phyloP scores from a whole-genome alignment of 495 filamentous ascomycete genomes.

The Hypoxylon fragiforme region DNA sequence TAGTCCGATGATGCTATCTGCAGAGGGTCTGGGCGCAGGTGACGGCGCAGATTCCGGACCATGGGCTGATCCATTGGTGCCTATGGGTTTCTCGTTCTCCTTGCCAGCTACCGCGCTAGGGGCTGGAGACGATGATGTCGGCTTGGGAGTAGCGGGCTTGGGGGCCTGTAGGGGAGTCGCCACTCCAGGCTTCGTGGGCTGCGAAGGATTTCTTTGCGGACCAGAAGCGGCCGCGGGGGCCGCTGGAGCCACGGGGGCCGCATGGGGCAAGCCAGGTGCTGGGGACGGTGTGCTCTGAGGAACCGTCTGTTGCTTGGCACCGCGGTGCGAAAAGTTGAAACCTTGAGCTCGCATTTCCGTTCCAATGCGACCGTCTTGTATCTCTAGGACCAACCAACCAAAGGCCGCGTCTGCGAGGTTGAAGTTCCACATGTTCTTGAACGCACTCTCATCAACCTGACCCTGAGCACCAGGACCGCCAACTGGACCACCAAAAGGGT shows the following conservation, averaged over 20 bases:
- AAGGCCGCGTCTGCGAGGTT: slow-evolving; percentile 98
- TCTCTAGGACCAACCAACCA: slow-evolving; percentile 90
- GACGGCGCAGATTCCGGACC: slow-evolving; percentile 51
- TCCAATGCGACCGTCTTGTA: slow-evolving; percentile 91
- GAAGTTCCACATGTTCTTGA: slow-evolving; percentile 99
- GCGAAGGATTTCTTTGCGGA: slow-evolving; percentile 44
- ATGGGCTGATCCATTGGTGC: slow-evolving; percentile 55
- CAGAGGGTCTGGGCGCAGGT: slow-evolving; percentile 46
- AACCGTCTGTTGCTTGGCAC: slow-evolving; percentile 57
- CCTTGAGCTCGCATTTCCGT: slow-evolving; percentile 98
- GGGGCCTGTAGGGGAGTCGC: slow-evolving; percentile 47
- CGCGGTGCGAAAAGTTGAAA: slow-evolving; percentile 98
- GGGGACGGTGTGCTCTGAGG: slow-evolving; percentile 42
- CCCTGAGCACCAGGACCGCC: slow-evolving; percentile 72
- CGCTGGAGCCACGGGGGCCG: slow-evolving; percentile 43
- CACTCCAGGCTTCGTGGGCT: slow-evolving; percentile 42
- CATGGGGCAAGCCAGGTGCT: slow-evolving; percentile 41
- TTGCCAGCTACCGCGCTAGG: slow-evolving; percentile 41
- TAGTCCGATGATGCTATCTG: slow-evolving; percentile 67
- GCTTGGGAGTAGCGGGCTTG: slow-evolving; percentile 58
- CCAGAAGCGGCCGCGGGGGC: slow-evolving; percentile 28
- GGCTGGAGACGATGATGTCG: slow-evolving; percentile 43
- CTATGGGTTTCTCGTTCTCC: slow-evolving; percentile 51
- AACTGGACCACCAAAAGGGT: slow-evolving; percentile 88
- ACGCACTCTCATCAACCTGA: slow-evolving; percentile 96